Evolutionary conservation across 2,329 filamentous ascomycete genomes (phyloP).

Genomic region (Magnaporthiopsis incrustans): DNA sequence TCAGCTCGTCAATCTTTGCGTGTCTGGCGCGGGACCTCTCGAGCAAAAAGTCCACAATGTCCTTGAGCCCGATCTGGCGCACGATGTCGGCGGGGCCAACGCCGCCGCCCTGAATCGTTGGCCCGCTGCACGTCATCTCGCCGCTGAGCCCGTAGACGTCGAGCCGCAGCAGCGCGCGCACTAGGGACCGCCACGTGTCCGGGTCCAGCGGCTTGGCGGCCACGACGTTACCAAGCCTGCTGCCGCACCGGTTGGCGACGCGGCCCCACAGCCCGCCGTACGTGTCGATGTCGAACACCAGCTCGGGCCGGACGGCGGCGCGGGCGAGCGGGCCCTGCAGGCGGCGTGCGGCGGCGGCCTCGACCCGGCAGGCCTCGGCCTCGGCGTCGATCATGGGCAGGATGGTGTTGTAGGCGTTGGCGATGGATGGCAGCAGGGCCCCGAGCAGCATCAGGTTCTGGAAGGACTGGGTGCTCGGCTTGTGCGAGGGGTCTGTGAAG

Average conservation of each 20-base stretch:
- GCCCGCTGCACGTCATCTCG: background rate
- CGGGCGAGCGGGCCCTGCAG: background rate
- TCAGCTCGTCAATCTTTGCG: constrained; percentile 37
- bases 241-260: constrained; percentile 14
- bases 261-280: constrained; percentile 42
- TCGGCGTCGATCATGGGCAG: constrained; percentile 47
- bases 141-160: constrained; percentile 46
- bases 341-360: constrained; percentile 14
- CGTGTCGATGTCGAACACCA: constrained; percentile 32
- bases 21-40: constrained; percentile 40
- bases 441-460: constrained; percentile 53
- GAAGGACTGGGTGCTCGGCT: constrained; percentile 39
- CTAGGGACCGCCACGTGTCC: constrained; percentile 42
- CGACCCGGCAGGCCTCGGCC: constrained; percentile 15
- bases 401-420: constrained; percentile 48
- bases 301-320: too few species aligned
- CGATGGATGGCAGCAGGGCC: constrained; percentile 48
- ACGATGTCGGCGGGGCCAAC: background rate
- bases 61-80: constrained; percentile 41
- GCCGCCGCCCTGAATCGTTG: background rate
- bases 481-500: constrained; percentile 23
- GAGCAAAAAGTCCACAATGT: constrained; percentile 46
- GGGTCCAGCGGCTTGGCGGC: constrained; percentile 37
- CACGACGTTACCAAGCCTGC: background rate
- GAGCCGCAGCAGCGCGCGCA: constrained; percentile 45